Percentiles rank a stretch among this genome's conserved stretches.
Conservation (phyloP, 2,329 filamentous ascomycete genomes). For the Trichocomaceae sp. region DNA sequence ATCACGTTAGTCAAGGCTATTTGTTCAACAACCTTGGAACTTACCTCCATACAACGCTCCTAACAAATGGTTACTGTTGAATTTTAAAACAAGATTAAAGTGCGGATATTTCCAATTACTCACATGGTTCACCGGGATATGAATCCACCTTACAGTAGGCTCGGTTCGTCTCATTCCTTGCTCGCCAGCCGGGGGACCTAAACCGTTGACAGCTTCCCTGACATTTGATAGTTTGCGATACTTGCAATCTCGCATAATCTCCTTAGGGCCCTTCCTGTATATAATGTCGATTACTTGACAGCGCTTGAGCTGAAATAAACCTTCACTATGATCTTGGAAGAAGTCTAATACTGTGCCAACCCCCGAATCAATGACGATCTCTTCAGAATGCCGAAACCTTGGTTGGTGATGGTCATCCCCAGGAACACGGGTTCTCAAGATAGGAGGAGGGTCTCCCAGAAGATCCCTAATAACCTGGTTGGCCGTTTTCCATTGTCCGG, state of each 20-base stretch:
- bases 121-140: neutral
- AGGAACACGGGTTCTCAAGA: neutral
- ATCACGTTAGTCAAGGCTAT: neutral
- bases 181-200: neutral
- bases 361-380: neutral
- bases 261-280: constrained; percentile 2
- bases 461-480: neutral
- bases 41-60: neutral
- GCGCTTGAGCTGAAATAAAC: constrained; percentile 2
- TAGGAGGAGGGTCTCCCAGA: neutral
- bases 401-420: constrained; percentile 2
- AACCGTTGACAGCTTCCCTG: neutral
- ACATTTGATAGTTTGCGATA: neutral
- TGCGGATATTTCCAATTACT: neutral
- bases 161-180: neutral
- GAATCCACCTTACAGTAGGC: neutral
- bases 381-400: neutral
- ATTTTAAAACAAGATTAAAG: neutral
- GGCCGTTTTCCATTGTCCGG: neutral
- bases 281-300: constrained; percentile 1
- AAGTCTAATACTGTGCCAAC: neutral
- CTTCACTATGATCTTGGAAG: neutral
- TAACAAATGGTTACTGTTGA: neutral
- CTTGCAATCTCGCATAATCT: neutral
- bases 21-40: neutral